Evolutionary conservation across 1,139 yeast species (phyloP), one percentile per base, ranked within the genome.

Genomic region (Scheffersomyces segobiensis): DNA sequence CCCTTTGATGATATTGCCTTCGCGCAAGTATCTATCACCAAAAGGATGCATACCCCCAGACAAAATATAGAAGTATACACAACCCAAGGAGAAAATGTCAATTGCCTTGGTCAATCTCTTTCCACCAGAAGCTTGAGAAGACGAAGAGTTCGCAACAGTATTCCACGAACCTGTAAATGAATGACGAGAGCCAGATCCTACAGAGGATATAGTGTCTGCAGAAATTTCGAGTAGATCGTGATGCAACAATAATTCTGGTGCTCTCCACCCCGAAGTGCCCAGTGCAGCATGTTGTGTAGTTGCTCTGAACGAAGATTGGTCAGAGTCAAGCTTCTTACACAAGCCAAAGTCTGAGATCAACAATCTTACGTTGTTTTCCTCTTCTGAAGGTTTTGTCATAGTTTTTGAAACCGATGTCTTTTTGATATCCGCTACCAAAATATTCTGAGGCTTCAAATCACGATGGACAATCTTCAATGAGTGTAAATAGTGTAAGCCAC

Each of bases 191-290:
- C 51, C 53, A 7, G 78, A 72, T 6, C 71, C 70, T n/a, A 73
- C 60, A 0, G 81, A 74, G 8, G 78, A 74, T n/a, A 78, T 69
- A 1, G 81, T 73, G 49, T 76, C 80, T 0, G 81, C 80, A 0
- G 83, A 75, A 12, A 78, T 76, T 55, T 77, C 84, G 19, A 71
- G 64, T 54, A 76, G 70, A 56, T 79, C 82, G 51, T 78, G 79
- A 59, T 77, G 76, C 53, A 85, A 77, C 51, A 91, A 75, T 48
- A 95, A 77, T 69, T 95, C 99, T 0, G 99, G 99, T 0, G 99
- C 98, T 65, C 98, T 84, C 99, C 99, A 95, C 1, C 99, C 99
- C 7, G 95, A 86, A 0, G 99, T 95, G 2, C 99, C 99, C 65
- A 78, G 79, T 0, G 98, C 97, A 12, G 97, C 96, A 67, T 92